Base-by-base conservation (phyloP, 1,284 basidiomycete genomes). In the Anthracocystis walkeri region DNA sequence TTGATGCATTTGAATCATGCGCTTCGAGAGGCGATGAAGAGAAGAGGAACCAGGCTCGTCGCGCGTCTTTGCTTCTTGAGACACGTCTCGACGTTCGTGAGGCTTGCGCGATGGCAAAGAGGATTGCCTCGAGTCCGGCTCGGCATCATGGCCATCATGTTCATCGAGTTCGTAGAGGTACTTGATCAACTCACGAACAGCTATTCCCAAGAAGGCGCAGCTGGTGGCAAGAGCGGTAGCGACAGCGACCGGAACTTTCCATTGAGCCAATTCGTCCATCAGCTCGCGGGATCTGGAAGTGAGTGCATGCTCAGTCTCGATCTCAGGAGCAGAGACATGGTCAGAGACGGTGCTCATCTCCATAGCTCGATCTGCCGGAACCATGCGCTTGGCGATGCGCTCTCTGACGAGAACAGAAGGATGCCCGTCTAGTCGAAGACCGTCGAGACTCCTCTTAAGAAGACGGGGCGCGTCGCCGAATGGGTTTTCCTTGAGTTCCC, bases 1-100 rank as follows among this genome's bases (percentile, higher is more conserved):
- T 12, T 40, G 21, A 20, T 2, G 25, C 53, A 45, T 45, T 11
- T 55, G 53, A 20, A 55, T 23, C 53, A 44, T 45, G 2, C 53
- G 53, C 12, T 55, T 55, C 29, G 53, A 31, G 14, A 55, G 41
- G 12, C 14, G 41, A 12, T 33, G 21, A 4, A 6, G 12, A 7
- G 31, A 45, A 45, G 44, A 10, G 23, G 35, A 35, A n/a, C 7
- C 11, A 2, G 12, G 44, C 21, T 14, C 44, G 44, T 21, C 44
- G 21, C 12, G 5, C 11, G 35, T 3, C 35, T 12, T 38, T 4
- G 21, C 20, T 14, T 14, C 44, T 45, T 45, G 44, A 25, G 14
- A 21, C 44, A 45, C 5, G 10, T 23, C 8, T 45, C 44, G 44
- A 21, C 44, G 44, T 14, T 25, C 10, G 21, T 8, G 21, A 45